Conservation (phyloP, 2,329 filamentous ascomycete species). For the Penicillium sp. region DNA sequence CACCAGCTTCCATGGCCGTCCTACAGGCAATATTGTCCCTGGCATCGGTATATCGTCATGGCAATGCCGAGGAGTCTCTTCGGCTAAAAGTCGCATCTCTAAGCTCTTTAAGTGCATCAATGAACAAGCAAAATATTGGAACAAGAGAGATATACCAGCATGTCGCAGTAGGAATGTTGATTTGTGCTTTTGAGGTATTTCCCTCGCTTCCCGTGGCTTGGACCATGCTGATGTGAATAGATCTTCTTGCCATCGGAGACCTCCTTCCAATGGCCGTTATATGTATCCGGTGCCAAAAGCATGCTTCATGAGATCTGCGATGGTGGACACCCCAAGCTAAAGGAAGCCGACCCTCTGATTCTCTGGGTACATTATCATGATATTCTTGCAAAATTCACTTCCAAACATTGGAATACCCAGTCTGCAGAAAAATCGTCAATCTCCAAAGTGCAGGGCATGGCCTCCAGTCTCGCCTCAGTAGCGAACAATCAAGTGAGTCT, state of each 20-base stretch:
- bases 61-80: neutral
- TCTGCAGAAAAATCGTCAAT: neutral
- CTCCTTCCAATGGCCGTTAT: slow-evolving; percentile 10
- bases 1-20: slow-evolving; percentile 7
- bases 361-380: slow-evolving; percentile 9
- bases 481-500: neutral
- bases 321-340: slow-evolving; percentile 2
- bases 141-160: slow-evolving; percentile 8
- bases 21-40: slow-evolving; percentile 4
- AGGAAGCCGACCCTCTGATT: slow-evolving; percentile 4
- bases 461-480: neutral
- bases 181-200: slow-evolving; percentile 8
- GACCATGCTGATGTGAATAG: neutral
- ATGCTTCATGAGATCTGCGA: slow-evolving; percentile 8
- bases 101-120: neutral
- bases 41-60: slow-evolving; percentile 2
- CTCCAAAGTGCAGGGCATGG: neutral
- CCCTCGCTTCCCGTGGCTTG: no score
- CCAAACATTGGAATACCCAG: neutral
- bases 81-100: slow-evolving; percentile 5
- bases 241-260: slow-evolving; percentile 3
- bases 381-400: slow-evolving; percentile 3
- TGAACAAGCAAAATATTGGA: neutral
- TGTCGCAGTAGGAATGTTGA: slow-evolving; percentile 2
- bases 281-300: slow-evolving; percentile 7